Evolutionary conservation across 2,329 filamentous ascomycete species (phyloP).

Genomic region (Alternaria solani): DNA sequence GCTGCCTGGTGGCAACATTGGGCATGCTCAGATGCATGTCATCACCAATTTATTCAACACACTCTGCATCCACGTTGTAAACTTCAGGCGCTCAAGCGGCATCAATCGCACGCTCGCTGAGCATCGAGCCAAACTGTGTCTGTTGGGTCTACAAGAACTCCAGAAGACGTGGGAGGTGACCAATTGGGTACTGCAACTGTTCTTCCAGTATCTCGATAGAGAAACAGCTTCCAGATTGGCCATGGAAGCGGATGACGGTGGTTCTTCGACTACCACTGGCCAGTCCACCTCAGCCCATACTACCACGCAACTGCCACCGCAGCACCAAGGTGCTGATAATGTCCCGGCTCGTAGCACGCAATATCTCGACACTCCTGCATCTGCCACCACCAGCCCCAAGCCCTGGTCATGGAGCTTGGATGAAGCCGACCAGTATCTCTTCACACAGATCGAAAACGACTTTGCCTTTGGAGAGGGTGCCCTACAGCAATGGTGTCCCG

Average conservation of each 20-base stretch:
- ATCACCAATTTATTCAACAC: slow-evolving; percentile 60
- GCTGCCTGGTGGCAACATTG: slow-evolving; percentile 54
- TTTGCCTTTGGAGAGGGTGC: slow-evolving; percentile 42
- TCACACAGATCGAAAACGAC: slow-evolving; percentile 43
- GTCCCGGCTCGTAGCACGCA: neutral
- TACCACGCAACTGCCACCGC: slow-evolving; percentile 9
- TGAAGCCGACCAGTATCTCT: slow-evolving; percentile 42
- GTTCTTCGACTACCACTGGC: slow-evolving; percentile 20
- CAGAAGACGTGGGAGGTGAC: slow-evolving; percentile 61
- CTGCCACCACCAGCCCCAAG: slow-evolving; percentile 20
- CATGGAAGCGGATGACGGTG: slow-evolving; percentile 38
- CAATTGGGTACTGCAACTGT: slow-evolving; percentile 59
- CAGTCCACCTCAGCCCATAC: slow-evolving; percentile 15
- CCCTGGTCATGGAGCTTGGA: slow-evolving; percentile 42
- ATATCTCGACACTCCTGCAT: slow-evolving; percentile 6
- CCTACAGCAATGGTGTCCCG: slow-evolving; percentile 32
- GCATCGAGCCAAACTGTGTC: slow-evolving; percentile 58
- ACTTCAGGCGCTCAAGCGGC: slow-evolving; percentile 50
- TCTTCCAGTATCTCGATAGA: slow-evolving; percentile 59
- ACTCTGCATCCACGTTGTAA: slow-evolving; percentile 59
- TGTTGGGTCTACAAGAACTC: slow-evolving; percentile 58
- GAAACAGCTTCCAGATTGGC: slow-evolving; percentile 53
- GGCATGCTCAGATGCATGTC: slow-evolving; percentile 57
- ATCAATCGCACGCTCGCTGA: slow-evolving; percentile 57
- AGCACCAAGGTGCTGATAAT: slow-evolving; percentile 5